Evolutionary conservation across 2,329 filamentous ascomycete genomes (phyloP), one percentile per base, ranked within the genome.

Genomic region (Alternaria longipes): DNA sequence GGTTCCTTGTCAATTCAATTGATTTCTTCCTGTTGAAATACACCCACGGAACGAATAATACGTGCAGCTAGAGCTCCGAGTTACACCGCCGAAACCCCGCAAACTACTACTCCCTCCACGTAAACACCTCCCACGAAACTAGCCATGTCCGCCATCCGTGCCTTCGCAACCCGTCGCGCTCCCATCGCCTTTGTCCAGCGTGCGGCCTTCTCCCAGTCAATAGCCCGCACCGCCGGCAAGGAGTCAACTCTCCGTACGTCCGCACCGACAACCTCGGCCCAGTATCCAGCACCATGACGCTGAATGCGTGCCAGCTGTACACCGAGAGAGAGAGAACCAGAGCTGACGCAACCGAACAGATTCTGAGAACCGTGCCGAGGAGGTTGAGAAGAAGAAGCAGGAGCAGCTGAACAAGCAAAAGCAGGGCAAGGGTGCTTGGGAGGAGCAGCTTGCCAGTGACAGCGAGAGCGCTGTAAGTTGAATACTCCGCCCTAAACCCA

Each of bases 241-340:
- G 82, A 84, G 69, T 73, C 75, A 40, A 71, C 75, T 56, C 76
- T 82, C 36, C 74, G 82, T 84, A 81, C 41, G 81, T 67, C 46
- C 30, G 18, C 24, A 36, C 26, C 42, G 14, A 26, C 50, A 24
- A 36, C 22, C 42, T 53, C 38, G n/a, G 34, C 41, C 22, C 45
- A 51, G 18, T 46, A 57, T n/a, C 28, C 32, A 22, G 20, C 20
- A 41, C 7, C 3, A 52, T 22, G 38, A 7, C 8, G 18, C 14
- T 24, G 26, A 44, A 50, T 1, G 4, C 38, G 28, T 24, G 41
- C 34, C 51, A 50, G 18, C 22, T 7, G 4, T 5, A 6, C 2
- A 18, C 11, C 0, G 0, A 4, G 12, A n/a, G 14, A 50, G 22
- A 12, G 8, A 24, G 22, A 38, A 26, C 8, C 4, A n/a, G n/a